These are phyloP conservation scores for Aphanomyces astaci DNA, from an alignment of 352 stramenopile species.

Conservation along the genomic window DNA sequence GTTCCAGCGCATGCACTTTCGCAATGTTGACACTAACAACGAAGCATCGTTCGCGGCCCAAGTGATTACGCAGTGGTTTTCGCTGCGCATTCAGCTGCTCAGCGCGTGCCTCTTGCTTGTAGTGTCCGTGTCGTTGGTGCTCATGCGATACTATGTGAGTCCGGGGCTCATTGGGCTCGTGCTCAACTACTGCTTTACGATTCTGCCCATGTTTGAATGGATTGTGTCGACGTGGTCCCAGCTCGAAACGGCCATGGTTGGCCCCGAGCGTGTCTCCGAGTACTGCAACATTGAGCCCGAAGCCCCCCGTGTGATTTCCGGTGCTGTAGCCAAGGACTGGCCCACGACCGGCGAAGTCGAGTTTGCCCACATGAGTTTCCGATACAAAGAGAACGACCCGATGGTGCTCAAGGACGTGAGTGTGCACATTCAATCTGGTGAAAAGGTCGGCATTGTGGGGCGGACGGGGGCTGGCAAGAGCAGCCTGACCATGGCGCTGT, in stretches of 20 bases:
- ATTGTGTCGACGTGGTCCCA: conserved; percentile 26
- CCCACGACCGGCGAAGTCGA: conserved; percentile 71
- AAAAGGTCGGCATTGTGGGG: too few relatives aligned
- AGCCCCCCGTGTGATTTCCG: conserved; percentile 27
- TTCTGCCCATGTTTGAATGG: neutral
- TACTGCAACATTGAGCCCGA: conserved; percentile 36
- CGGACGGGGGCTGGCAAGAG: too few relatives aligned
- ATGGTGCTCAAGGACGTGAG: too few relatives aligned
- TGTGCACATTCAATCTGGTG: too few relatives aligned
- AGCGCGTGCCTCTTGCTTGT: conserved; percentile 30
- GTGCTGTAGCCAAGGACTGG: conserved; percentile 63
- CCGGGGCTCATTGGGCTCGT: conserved; percentile 2
- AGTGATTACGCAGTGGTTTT: conserved; percentile 78
- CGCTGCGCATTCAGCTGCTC: conserved; percentile 79
- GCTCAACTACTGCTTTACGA: neutral
- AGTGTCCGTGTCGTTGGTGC: neutral
- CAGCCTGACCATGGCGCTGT: too few relatives aligned
- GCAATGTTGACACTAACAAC: conserved; percentile 30
- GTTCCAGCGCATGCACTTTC: conserved; percentile 1
- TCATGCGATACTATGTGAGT: neutral
- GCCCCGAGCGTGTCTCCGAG: conserved; percentile 35
- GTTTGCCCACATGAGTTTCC: conserved; percentile 86
- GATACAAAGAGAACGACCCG: too few relatives aligned
- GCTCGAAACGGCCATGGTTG: conserved; percentile 39
- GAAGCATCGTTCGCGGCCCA: neutral